Percentiles rank a stretch among this genome's conserved stretches.
Conservation (phyloP, 805 yeast genomes). For the Wickerhamomyces queroliae region DNA sequence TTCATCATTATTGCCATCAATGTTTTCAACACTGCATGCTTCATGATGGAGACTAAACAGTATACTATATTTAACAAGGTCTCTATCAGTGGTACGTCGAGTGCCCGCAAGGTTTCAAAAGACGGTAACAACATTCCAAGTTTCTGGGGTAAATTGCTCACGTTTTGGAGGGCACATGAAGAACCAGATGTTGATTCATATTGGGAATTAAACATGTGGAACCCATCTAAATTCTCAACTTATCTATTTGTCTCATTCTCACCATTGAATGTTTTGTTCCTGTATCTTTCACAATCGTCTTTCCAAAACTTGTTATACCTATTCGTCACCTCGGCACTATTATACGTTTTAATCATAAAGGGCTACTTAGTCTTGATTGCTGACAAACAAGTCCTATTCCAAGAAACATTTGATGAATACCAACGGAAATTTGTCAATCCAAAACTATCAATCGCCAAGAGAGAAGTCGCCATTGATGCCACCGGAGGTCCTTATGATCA, state of each 20-base stretch:
- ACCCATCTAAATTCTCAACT: slow-evolving; percentile 54
- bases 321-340: slow-evolving; percentile 28
- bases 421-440: slow-evolving; percentile 60
- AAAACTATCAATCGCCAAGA: slow-evolving; percentile 39
- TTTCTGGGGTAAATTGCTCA: neutral
- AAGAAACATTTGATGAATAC: slow-evolving; percentile 59
- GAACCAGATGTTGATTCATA: slow-evolving; percentile 24
- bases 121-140: neutral
- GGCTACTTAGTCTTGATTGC: slow-evolving; percentile 42
- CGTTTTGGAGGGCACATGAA: slow-evolving; percentile 1
- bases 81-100: slow-evolving; percentile 7
- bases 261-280: slow-evolving; percentile 46
- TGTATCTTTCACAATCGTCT: slow-evolving; percentile 32
- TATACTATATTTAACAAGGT: slow-evolving; percentile 21
- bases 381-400: slow-evolving; percentile 55
- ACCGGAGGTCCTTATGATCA: slow-evolving; percentile 29
- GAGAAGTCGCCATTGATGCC: slow-evolving; percentile 61
- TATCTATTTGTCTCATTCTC: slow-evolving; percentile 48
- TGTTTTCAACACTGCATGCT: slow-evolving; percentile 13
- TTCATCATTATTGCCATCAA: slow-evolving; percentile 14
- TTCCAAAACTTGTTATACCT: slow-evolving; percentile 31
- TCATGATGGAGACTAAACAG: slow-evolving; percentile 19
- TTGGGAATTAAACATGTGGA: slow-evolving; percentile 63
- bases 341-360: slow-evolving; percentile 33
- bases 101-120: slow-evolving; percentile 15